These are phyloP conservation scores for Verticillium dahliae DNA, from an alignment of 2,329 filamentous ascomycete species.

Conservation along the genomic window DNA sequence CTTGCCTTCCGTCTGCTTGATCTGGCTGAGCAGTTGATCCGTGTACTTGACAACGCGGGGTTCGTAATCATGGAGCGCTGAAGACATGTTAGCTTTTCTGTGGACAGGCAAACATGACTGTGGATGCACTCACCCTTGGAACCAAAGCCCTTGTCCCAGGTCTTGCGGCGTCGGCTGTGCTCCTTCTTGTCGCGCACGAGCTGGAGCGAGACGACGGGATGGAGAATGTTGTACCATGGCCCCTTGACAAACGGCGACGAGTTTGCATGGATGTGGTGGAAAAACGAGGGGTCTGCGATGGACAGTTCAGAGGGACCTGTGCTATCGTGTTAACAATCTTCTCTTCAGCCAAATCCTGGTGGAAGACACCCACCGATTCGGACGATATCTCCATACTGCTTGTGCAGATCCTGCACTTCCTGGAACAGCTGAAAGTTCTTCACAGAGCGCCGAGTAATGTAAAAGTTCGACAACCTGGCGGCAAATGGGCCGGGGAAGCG, in stretches of 20 bases:
- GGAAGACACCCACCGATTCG: slow-evolving; percentile 13
- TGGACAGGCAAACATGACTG: too few relatives aligned
- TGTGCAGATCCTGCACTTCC: slow-evolving; percentile 19
- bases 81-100: neutral
- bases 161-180: slow-evolving; percentile 22
- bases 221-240: slow-evolving; percentile 23
- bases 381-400: slow-evolving; percentile 22
- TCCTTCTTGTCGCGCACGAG: slow-evolving; percentile 21
- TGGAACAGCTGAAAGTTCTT: slow-evolving; percentile 16
- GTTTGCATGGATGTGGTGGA: slow-evolving; percentile 19
- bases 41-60: slow-evolving; percentile 17
- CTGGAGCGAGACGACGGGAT: slow-evolving; percentile 21
- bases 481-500: slow-evolving; percentile 19
- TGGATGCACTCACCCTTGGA: slow-evolving; percentile 15
- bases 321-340: neutral
- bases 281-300: slow-evolving; percentile 19
- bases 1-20: slow-evolving; percentile 14
- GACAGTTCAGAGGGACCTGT: slow-evolving; percentile 23
- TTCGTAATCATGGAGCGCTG: slow-evolving; percentile 19
- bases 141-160: slow-evolving; percentile 25
- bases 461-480: slow-evolving; percentile 17
- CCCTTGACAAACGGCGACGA: slow-evolving; percentile 22
- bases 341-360: neutral
- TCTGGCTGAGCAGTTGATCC: slow-evolving; percentile 14
- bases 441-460: slow-evolving; percentile 12